These are phyloP conservation scores for Bolboschoenoplectus hybrid DNA, from an alignment of 202 grass and related monocot genomes.

Conservation along the genomic window DNA sequence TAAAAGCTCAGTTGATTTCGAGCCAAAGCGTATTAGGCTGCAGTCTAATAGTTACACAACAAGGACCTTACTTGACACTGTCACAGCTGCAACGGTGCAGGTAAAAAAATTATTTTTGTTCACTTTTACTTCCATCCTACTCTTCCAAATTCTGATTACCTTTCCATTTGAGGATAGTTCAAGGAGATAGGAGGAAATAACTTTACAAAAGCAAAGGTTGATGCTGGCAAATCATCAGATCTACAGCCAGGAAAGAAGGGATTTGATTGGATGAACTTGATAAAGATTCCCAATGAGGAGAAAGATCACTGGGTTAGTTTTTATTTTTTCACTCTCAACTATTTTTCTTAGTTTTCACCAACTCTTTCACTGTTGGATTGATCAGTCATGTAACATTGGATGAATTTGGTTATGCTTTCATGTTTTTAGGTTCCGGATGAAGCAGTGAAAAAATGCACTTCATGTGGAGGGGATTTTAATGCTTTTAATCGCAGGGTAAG, in stretches of 20 bases:
- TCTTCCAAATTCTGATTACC: constrained; percentile 1
- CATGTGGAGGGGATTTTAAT: constrained; percentile 81
- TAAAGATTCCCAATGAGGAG: constrained; percentile 88
- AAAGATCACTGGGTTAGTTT: constrained; percentile 96
- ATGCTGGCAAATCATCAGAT: constrained; percentile 47
- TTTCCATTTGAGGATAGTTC: constrained; percentile 49
- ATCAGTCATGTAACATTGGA: constrained; percentile 13
- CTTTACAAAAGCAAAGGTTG: constrained; percentile 49
- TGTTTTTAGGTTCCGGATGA: constrained; percentile 84
- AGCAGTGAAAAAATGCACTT: constrained; percentile 76
- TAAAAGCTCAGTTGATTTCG: constrained; percentile 75
- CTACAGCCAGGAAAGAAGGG: constrained; percentile 87
- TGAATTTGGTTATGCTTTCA: constrained; percentile 26
- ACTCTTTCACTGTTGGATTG: constrained; percentile 32
- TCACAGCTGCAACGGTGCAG: constrained; percentile 93
- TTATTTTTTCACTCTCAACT: constrained; percentile 31
- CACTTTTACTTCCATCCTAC: constrained; percentile 14
- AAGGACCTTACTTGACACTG: constrained; percentile 81
- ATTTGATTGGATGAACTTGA: constrained; percentile 96
- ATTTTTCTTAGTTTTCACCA: constrained; percentile 20
- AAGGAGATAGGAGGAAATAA: constrained; percentile 85
- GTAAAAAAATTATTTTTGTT: constrained; percentile 41
- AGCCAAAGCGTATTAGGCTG: constrained; percentile 83
- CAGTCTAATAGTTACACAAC: constrained; percentile 91
- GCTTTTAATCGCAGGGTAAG: constrained; percentile 86